Base-by-base conservation (phyloP, 495 filamentous ascomycete species). In the Penicillium samsonianum region DNA sequence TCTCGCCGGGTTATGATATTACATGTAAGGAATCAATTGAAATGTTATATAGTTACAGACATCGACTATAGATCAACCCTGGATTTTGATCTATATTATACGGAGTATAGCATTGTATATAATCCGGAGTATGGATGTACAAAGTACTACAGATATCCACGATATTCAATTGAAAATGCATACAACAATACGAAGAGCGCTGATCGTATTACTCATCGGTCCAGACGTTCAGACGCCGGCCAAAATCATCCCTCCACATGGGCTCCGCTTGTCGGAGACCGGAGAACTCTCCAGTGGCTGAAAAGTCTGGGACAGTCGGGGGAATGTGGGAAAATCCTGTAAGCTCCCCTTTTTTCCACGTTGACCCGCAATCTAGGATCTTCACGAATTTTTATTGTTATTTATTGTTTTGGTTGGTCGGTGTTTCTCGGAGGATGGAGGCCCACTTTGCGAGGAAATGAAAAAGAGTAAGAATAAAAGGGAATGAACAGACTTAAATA, bases 251-350 rank as follows among this genome's bases (percentile, higher is more conserved):
- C 11, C 42, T 44, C 45, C 45, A 31, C 45, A 26, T 47, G 23
- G 50, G 50, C 50, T 41, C 50, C 38, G 38, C 50, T 43, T 9
- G 33, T 40, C 48, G 48, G 48, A 51, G 20, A 25, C 47, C 25
- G 47, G 50, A 53, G 50, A 19, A 53, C 16, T 16, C 50, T 53
- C 38, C 50, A 40, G 50, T 49, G 28, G 28, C 31, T 9, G 44
- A 37, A 12, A 50, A 50, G 48, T 30, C 33, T 38, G 48, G 48
- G 10, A 22, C 33, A 23, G 30, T 53, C 38, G 50, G 37, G 49
- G 49, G 50, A 42, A 42, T 53, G 38, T 53, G 50, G 38, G 50
- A 53, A 53, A 42, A 53, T 31, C 37, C 33, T 50, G 47, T 12
- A 33, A 51, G 3, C 40, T 33, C 50, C 35, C 35, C 31, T 50